Base-by-base conservation (phyloP, 176 grass and related monocot genomes). In the Miscanthus lutarioriparius region DNA sequence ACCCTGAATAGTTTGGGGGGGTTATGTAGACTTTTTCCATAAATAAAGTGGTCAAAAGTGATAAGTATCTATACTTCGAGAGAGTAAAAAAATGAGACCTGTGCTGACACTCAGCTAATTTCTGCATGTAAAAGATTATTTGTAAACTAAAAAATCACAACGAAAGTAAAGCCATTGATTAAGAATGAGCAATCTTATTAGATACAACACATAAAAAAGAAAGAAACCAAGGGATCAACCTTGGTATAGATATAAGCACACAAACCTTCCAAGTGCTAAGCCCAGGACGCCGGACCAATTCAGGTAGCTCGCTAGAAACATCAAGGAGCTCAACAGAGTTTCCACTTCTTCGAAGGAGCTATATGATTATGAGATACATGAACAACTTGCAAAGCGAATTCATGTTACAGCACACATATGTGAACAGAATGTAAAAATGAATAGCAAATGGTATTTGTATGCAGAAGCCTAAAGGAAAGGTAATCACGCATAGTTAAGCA, bases 341-440 rank as follows among this genome's bases (percentile, higher is more conserved):
- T 49, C 90, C 85, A 87, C 86, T 87, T 84, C 96, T 95, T 72
- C 85, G 83, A 85, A 98, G 96, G 88, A 98, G 88, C 96, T 98
- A 83, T 47, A 87, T 45, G 26, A 78, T 88, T 25, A 51, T 41
- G 47, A 35, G 20, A 82, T 75, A 85, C 62, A 72, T 85, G 27
- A 90, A 64, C 23, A 90, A 68, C 32, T 49, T 67, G 68, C 8
- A 79, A 25, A 47, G 63, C 20, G 2, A 53, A 43, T 71, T 77
- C 39, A 77, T 68, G 17, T 74, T 33, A 78, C 1, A 22, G 28
- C 78, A 82, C 75, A 69, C 25, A 66, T 37, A 83, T 53, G 72
- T 36, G n/a, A 58, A 78, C 32, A 2, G 0, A 80, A 38, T 59
- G 71, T 67, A 79, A 16, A 78, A 48, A n/a, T 26, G 5, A 80